A percentile compares a stretch with the other conserved stretches of the same genome.
These are phyloP conservation scores for Penstemon eatonii DNA, from an alignment of 257 asterid genomes.

Conservation along the genomic window DNA sequence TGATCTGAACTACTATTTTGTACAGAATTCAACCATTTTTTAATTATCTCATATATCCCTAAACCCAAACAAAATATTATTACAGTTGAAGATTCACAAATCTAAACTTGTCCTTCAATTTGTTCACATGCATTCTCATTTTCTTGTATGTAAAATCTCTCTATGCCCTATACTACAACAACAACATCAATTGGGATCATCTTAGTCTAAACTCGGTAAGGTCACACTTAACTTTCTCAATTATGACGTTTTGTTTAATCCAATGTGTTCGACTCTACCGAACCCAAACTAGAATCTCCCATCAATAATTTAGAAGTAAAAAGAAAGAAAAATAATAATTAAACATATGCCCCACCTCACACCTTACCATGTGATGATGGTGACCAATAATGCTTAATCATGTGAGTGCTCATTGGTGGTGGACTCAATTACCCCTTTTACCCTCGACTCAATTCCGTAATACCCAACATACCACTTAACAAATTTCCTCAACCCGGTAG, in stretches of 20 bases:
- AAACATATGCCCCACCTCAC: conserved; percentile 33
- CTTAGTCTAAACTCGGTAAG: too few species aligned
- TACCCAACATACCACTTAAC: conserved; percentile 88
- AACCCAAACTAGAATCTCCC: neutral
- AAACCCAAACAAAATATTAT: conserved; percentile 37
- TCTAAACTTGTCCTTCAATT: conserved; percentile 42
- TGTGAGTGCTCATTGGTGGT: conserved; percentile 33
- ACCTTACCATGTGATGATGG: conserved; percentile 40
- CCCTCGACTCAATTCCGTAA: conserved; percentile 82
- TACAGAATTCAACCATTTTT: conserved; percentile 33
- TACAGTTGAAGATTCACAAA: conserved; percentile 47
- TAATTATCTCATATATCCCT: conserved; percentile 6
- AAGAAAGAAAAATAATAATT: conserved; percentile 15
- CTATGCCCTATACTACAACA: conserved; percentile 45
- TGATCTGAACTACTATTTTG: conserved; percentile 38
- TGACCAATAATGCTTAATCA: conserved; percentile 35
- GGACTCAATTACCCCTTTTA: conserved; percentile 50
- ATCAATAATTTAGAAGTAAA: neutral
- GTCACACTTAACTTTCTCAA: too few species aligned
- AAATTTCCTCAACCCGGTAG: conserved; percentile 76
- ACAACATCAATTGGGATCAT: conserved; percentile 25
- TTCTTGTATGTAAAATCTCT: conserved; percentile 20
- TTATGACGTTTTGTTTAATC: too few species aligned
- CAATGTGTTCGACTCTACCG: neutral
- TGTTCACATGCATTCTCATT: conserved; percentile 1